Evolutionary conservation across 1,284 basidiomycete genomes (phyloP).

Genomic region (Trichosporon faecale): DNA sequence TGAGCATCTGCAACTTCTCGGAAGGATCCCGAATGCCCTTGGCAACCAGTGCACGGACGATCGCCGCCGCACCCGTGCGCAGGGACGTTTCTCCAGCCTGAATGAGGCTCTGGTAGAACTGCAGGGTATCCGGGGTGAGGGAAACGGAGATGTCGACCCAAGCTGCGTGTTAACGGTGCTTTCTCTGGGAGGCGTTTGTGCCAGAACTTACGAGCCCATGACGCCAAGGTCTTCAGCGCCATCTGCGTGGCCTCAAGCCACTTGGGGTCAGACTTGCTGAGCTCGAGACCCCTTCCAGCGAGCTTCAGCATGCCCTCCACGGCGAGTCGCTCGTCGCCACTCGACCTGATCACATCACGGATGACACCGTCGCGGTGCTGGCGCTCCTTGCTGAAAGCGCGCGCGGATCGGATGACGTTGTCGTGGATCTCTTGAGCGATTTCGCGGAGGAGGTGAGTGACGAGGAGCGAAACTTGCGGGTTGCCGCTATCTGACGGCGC

Average conservation of each 20-base stretch:
- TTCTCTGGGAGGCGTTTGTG: neutral
- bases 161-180: slow-evolving; percentile 57
- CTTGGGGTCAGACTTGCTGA: slow-evolving; percentile 55
- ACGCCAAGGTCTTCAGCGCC: slow-evolving; percentile 84
- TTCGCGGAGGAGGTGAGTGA: slow-evolving; percentile 83
- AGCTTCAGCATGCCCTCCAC: slow-evolving; percentile 84
- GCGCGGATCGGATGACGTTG: slow-evolving; percentile 78
- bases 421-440: slow-evolving; percentile 90
- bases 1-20: slow-evolving; percentile 87
- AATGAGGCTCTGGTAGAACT: slow-evolving; percentile 79
- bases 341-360: slow-evolving; percentile 80
- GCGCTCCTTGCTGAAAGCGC: slow-evolving; percentile 61
- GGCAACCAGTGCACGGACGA: slow-evolving; percentile 75
- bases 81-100: slow-evolving; percentile 67
- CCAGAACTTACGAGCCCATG: slow-evolving; percentile 79
- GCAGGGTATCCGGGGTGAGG: slow-evolving; percentile 84
- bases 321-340: slow-evolving; percentile 76
- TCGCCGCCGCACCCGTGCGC: slow-evolving; percentile 75
- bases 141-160: slow-evolving; percentile 98
- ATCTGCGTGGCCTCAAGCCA: slow-evolving; percentile 80
- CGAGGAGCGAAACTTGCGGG: slow-evolving; percentile 64
- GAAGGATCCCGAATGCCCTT: slow-evolving; percentile 91
- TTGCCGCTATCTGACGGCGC: slow-evolving; percentile 49
- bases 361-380: slow-evolving; percentile 76
- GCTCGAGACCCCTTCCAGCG: slow-evolving; percentile 69